A percentile compares a stretch with the other conserved stretches of the same genome.
Evolutionary conservation across 1,284 basidiomycete genomes (phyloP).

Genomic region (Cutaneotrichosporon sp.): DNA sequence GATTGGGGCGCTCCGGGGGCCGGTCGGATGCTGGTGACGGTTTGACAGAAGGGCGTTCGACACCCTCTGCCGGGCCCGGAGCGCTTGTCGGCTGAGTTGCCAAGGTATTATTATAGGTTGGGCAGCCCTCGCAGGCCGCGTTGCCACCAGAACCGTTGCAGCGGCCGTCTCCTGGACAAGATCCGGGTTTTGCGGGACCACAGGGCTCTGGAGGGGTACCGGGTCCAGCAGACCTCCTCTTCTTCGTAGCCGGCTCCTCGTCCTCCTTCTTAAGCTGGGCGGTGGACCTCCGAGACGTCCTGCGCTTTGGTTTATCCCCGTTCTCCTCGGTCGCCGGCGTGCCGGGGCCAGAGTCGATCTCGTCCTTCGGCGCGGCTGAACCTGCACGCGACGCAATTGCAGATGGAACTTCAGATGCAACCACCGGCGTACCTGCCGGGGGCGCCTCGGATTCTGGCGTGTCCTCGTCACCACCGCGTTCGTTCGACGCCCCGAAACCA

Average conservation of each 20-base stretch:
- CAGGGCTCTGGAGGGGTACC: conserved; percentile 33
- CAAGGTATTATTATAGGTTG: conserved; percentile 81
- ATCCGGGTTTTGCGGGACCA: conserved; percentile 57
- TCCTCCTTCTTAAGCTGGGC: conserved; percentile 15
- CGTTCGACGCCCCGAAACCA: conserved; percentile 42
- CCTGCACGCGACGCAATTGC: conserved; percentile 16
- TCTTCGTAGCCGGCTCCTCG: conserved; percentile 20
- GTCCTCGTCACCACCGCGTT: conserved; percentile 36
- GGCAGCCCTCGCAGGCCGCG: conserved; percentile 85
- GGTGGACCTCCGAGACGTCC: conserved; percentile 13
- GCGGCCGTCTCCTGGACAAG: conserved; percentile 90
- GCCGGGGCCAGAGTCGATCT: conserved; percentile 19
- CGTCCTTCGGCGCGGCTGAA: conserved; percentile 23
- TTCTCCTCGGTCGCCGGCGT: conserved; percentile 11
- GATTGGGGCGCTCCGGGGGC: conserved; percentile 20
- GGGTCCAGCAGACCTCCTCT: conserved; percentile 32
- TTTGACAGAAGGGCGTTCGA: conserved; percentile 39
- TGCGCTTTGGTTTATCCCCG: conserved; percentile 21
- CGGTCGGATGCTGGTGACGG: conserved; percentile 10
- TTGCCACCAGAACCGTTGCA: conserved; percentile 94
- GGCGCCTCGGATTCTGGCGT: conserved; percentile 21
- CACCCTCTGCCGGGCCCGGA: conserved; percentile 40
- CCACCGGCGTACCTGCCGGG: background rate
- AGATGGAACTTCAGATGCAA: conserved; percentile 12
- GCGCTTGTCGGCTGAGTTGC: conserved; percentile 6